Base-by-base conservation (phyloP, 2,329 filamentous ascomycete genomes). In the Aspergillus glaucus region DNA sequence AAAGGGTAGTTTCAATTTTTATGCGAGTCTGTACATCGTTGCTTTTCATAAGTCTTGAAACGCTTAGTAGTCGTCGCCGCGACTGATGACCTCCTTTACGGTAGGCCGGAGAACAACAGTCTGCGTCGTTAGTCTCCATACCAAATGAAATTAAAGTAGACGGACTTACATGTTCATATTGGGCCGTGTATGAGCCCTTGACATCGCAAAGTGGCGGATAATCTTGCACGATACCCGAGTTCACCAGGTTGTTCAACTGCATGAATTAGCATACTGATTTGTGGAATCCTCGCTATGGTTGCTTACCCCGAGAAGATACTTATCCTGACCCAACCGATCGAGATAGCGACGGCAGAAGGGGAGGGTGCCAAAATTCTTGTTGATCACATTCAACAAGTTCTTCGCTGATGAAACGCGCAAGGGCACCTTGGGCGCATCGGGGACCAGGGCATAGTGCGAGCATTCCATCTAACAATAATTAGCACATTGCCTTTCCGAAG, bases 291-390 rank as follows among this genome's bases (percentile, higher is more conserved):
- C 10, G 22, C 12, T 21, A 32, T 3, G 8, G n/a, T 8, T 17
- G 71, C 84, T 69, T 75, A 92, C 87, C 42, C 91, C 91, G 6
- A 95, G 78, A 34, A 95, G 79, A 66, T 97, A 96, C 71, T 95
- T 95, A 53, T 96, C 89, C 68, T 94, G 88, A 22, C 92, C 91
- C n/a, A 96, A 72, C 47, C 91, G 85, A 71, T 96, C 91, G 51
- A 97, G 77, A 67, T 95, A 96, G 58, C 91, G 83, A 55, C 91
- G 80, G 70, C 89, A 95, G 71, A 90, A 97, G 2, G 90, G 90
- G 58, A 97, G 72, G 1, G 90, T 95, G 56, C 89, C 88, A 68
- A 96, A 97, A 72, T 95, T 95, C 79, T 95, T 95, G 73, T 88
- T 93, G 69, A 97, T 96, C 28, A 89, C 85, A 61, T 80, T 93